Percentiles rank a stretch among this genome's conserved stretches.
Conservation (phyloP, 257 asterid genomes). For the Solanum sejunctum region DNA sequence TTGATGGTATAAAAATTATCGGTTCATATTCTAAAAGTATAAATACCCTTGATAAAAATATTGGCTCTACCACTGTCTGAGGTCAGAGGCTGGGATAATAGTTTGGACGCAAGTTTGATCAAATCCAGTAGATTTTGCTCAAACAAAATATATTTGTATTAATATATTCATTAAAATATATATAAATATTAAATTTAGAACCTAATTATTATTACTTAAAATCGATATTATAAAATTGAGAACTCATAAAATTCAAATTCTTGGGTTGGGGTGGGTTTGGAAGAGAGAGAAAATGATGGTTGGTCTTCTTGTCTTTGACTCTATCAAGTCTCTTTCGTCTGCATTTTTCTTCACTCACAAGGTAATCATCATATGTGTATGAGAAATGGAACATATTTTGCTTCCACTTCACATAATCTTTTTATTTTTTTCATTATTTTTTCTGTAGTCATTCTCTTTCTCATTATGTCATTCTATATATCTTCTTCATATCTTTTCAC, state of each 20-base stretch:
- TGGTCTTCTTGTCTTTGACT: constrained; percentile 86
- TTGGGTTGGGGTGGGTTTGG: neutral
- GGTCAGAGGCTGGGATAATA: neutral
- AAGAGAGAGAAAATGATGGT: constrained; percentile 28
- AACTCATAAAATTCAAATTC: neutral
- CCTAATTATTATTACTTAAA: neutral
- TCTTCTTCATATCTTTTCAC: constrained; percentile 30
- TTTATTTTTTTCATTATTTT: neutral
- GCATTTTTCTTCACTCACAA: constrained; percentile 94
- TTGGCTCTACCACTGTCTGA: neutral
- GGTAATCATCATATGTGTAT: constrained; percentile 61
- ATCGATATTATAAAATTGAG: neutral
- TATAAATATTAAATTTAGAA: neutral
- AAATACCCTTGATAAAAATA: too few relatives aligned
- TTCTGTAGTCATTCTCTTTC: constrained; percentile 14
- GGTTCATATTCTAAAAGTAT: too few relatives aligned
- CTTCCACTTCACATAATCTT: constrained; percentile 95
- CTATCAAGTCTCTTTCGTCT: constrained; percentile 29
- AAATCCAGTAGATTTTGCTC: neutral
- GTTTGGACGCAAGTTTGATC: neutral
- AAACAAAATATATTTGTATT: neutral
- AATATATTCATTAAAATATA: neutral
- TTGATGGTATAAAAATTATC: too few relatives aligned
- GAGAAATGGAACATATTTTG: constrained; percentile 52
- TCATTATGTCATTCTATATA: constrained; percentile 32